phyloP scores from a whole-genome alignment of 129 eudicot genomes.

The Escallonia rubra region DNA sequence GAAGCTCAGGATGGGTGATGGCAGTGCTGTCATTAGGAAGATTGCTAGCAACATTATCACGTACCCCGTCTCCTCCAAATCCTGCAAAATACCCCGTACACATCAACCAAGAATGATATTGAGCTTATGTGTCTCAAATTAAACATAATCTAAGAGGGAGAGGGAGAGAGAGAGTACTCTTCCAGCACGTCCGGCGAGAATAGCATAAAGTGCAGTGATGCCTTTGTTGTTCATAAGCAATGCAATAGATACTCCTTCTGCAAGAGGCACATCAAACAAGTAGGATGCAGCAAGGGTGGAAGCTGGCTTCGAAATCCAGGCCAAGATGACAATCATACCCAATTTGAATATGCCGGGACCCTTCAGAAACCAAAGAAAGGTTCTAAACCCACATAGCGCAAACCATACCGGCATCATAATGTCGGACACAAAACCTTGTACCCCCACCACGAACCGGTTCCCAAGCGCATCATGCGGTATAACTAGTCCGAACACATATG shows the following conservation, averaged over 20 bases:
- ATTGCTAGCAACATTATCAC: no score
- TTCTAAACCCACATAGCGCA: constrained; percentile 7
- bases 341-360: background rate
- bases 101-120: background rate
- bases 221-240: constrained; percentile 24
- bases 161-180: background rate
- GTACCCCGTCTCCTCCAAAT: no score
- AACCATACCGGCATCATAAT: constrained; percentile 14
- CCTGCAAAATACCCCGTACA: background rate
- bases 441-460: constrained; percentile 6
- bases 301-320: constrained; percentile 5
- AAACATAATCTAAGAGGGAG: no score
- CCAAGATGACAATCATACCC: background rate
- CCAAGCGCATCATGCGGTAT: constrained; percentile 15
- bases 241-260: constrained; percentile 20
- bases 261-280: background rate
- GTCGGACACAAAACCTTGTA: constrained; percentile 15
- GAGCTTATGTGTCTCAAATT: background rate
- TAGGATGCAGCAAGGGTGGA: constrained; percentile 3
- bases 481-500: constrained; percentile 16
- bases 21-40: no score
- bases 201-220: constrained; percentile 10
- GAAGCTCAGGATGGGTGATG: no score
- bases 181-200: constrained; percentile 5
- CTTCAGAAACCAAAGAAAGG: background rate